Evolutionary conservation across 495 filamentous ascomycete genomes (phyloP), one percentile per base, ranked within the genome.

Genomic region (Pyrenula aspistea): DNA sequence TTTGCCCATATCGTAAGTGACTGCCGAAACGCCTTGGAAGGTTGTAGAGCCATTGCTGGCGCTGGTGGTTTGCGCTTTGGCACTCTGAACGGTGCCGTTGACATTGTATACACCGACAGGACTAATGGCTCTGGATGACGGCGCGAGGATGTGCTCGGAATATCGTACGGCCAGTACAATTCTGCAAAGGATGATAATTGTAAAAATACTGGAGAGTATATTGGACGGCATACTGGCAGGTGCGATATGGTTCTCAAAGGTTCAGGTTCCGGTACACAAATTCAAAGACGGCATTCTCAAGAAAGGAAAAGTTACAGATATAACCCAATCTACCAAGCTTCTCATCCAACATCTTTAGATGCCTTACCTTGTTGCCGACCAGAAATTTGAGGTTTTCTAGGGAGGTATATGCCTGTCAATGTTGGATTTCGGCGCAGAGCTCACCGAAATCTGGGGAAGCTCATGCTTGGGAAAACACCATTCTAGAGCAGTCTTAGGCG

Each of bases 1-100:
- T 53, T 68, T 71, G 1, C 70, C 71, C 61, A 75, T 77, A 52
- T 78, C 74, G 24, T 69, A 72, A 0, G 73, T 73, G 2, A 74
- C 67, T 1, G 68, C 71, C 2, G 73, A 73, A n/a, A 56, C 56
- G 11, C 56, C 65, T 19, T 63, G 22, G 25, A 77, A 69, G 48
- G 58, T 55, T 15, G 67, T 60, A 31, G 57, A 66, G 25, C 64
- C 71, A n/a, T n/a, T n/a, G 31, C 57, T 25, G 1, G 59, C 54
- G 1, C 58, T 47, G 12, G 53, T 54, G 2, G 61, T 65, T n/a
- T 75, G 61, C 21, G 59, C 63, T 8, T 56, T 51, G 0, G 71
- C 57, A 53, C 65, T 66, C 42, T 53, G 59, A 22, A 72, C 72
- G 0, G 72, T 65, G 36, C 73, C 73, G 60, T 72, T 73, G 59